Evolutionary conservation across 2,329 filamentous ascomycete species (phyloP), one percentile per base, ranked within the genome.

Genomic region (Aspergillus ochraceus): DNA sequence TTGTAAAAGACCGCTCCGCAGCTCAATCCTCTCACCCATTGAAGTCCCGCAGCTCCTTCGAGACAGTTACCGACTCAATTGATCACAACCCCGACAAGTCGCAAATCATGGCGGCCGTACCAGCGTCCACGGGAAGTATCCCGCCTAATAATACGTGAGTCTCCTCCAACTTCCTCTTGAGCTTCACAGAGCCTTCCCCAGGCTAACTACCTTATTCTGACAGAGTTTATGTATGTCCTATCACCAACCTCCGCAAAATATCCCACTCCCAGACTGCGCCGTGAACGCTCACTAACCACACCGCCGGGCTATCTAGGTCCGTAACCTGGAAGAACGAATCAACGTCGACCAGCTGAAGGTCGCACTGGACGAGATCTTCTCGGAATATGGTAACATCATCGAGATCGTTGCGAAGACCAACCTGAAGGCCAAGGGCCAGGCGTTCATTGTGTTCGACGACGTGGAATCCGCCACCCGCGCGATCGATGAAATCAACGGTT

Each of bases 241-340:
- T 3, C 36, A 5, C 54, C 54, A 50, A 61, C 54, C 57, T 55
- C 62, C 55, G 58, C 56, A 55, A 59, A 56, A 58, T 46, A 62
- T 50, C 52, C 55, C 51, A 42, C 47, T 51, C 52, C 42, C 59
- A 60, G 52, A 58, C 53, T 42, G 55, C 60, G 54, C 32, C 45
- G 12, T 6, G 20, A 55, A 30, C 55, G 39, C 53, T 49, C 57
- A 60, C 62, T 64, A 58, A 66, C 58, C 47, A 17, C 42, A 24
- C 12, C 51, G 39, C 22, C 49, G 17, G 4, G 4, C 4, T 52
- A 61, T 51, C 30, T 22, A 86, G 80, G 80, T 86, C 64, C 90
- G 89, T 70, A 97, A 97, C 75, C 87, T 99, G 60, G 91, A 97
- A 78, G 95, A 98, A 82, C 88, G 90, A 72, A 88, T 96, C 77